Evolutionary conservation across 2,329 filamentous ascomycete species (phyloP).

Genomic region (Nectriaceae sp.): DNA sequence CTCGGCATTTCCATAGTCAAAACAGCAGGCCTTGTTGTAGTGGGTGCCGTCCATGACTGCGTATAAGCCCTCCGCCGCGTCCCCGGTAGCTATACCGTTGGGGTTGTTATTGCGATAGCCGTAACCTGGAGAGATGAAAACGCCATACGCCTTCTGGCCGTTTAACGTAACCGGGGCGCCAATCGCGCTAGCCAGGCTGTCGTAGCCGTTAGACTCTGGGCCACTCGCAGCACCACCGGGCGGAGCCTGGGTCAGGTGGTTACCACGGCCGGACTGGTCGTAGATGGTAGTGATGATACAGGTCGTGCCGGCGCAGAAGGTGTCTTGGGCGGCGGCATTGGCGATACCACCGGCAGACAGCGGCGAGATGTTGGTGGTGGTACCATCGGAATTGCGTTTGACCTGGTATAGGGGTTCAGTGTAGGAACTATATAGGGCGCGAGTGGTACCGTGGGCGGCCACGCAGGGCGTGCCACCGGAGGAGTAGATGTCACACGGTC

Average conservation of each 20-base stretch:
- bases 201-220: constrained; percentile 57
- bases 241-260: constrained; percentile 62
- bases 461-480: constrained; percentile 62
- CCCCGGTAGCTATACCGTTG: too few species aligned
- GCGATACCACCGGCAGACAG: constrained; percentile 62
- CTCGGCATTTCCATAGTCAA: too few species aligned
- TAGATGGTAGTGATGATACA: constrained; percentile 67
- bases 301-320: constrained; percentile 61
- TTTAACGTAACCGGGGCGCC: constrained; percentile 63
- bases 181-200: constrained; percentile 60
- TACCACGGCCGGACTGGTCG: constrained; percentile 63
- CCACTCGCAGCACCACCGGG: constrained; percentile 59
- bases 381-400: constrained; percentile 51
- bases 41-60: too few species aligned
- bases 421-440: constrained; percentile 59
- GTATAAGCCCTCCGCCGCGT: too few species aligned
- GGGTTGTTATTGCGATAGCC: too few species aligned
- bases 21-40: too few species aligned
- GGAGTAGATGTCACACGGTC: constrained; percentile 63
- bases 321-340: constrained; percentile 60
- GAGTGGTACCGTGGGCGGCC: constrained; percentile 66
- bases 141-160: constrained; percentile 63
- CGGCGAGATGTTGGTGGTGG: constrained; percentile 34
- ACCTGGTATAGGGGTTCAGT: constrained; percentile 60
- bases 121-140: constrained; percentile 61